Evolutionary conservation across 2,329 filamentous ascomycete genomes (phyloP), one percentile per base, ranked within the genome.

Genomic region (Teratosphaeria viscida): DNA sequence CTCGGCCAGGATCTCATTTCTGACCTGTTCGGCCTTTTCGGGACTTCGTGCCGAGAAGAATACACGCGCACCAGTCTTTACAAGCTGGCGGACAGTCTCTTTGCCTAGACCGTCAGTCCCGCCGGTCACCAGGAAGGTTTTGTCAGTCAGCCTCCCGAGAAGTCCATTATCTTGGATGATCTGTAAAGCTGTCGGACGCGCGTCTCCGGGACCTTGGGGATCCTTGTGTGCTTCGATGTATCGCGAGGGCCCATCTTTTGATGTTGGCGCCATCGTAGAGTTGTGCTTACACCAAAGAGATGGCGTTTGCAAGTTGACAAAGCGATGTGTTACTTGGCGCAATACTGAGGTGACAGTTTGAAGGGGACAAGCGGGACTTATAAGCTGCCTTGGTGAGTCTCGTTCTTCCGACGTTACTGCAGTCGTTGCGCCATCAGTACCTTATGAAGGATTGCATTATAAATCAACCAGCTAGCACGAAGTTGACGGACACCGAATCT

Each of bases 91-190:
- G 1, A 69, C 74, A 0, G 75, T 77, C 60, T 77, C 73, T 19
- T 72, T 59, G 2, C 76, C 76, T 12, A 78, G 67, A 1, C 76
- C 76, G n/a, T 72, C 69, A 1, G 73, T 73, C 16, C 64, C 68
- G 8, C 76, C 76, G 0, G 75, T 77, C 8, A 77, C 66, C 3
- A 78, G 62, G 11, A 72, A 63, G 26, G 74, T 69, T 52, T 74
- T 75, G 34, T 67, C 72, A 1, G 57, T 52, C 34, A 74, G 68
- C 16, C 66, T 72, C 35, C 67, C 70, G 7, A 70, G 59, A 35
- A 75, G 52, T 29, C 62, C 60, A 14, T 60, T 56, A 37, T 60
- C 59, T 19, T 63, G 29, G 35, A 68, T 52, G 52, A 68, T 61
- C 57, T 67, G 61, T 10, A 60, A 34, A 10, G 63, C 62, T 5